Conservation (phyloP, 2,329 filamentous ascomycete species). For the Penicillium italicum region DNA sequence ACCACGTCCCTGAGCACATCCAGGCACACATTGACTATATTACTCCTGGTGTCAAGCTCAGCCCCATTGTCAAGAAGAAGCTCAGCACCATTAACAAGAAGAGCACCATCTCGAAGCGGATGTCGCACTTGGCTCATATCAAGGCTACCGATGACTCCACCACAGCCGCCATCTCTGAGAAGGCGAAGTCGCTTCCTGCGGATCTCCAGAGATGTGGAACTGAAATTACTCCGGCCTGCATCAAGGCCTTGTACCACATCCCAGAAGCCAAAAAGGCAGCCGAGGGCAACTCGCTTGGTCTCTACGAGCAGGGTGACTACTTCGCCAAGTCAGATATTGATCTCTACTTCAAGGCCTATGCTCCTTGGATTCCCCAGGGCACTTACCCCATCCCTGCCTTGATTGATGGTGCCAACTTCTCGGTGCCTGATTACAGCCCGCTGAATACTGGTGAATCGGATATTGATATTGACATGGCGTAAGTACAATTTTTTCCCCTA, state of each 20-base stretch:
- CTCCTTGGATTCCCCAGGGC: slow-evolving; percentile 42
- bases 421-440: slow-evolving; percentile 33
- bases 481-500: not conserved
- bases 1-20: slow-evolving; percentile 50
- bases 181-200: slow-evolving; percentile 17
- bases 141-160: slow-evolving; percentile 6
- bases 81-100: slow-evolving; percentile 34
- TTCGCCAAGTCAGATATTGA: slow-evolving; percentile 52
- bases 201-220: slow-evolving; percentile 48
- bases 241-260: slow-evolving; percentile 49
- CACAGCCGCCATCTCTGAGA: slow-evolving; percentile 10
- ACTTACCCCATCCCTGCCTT: slow-evolving; percentile 45
- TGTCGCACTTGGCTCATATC: slow-evolving; percentile 17
- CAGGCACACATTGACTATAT: slow-evolving; percentile 55
- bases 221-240: slow-evolving; percentile 57
- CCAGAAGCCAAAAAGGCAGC: slow-evolving; percentile 39
- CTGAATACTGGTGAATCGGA: slow-evolving; percentile 47
- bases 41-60: slow-evolving; percentile 54
- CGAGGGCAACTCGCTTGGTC: slow-evolving; percentile 50
- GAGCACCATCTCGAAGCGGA: slow-evolving; percentile 19
- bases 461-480: slow-evolving; percentile 56
- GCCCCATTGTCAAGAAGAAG: slow-evolving; percentile 36
- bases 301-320: slow-evolving; percentile 54
- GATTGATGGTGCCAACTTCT: slow-evolving; percentile 49
- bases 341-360: slow-evolving; percentile 47